Conservation (phyloP, 805 yeast genomes). For the Scheffersomyces ergatensis region DNA sequence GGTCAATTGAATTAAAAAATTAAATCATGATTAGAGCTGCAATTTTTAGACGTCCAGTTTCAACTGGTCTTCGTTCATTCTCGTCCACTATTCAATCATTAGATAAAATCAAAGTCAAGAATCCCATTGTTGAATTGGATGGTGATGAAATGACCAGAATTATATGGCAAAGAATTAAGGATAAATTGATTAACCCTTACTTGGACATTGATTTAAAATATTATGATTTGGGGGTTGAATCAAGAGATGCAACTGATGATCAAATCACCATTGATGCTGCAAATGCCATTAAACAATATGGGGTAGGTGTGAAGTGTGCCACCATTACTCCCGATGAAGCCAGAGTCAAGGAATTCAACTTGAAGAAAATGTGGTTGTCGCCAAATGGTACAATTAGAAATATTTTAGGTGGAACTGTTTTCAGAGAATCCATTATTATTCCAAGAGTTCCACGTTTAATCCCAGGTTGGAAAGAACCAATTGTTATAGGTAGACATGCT, state of each 20-base stretch:
- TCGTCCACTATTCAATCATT: conserved; percentile 6
- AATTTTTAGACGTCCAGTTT: conserved; percentile 4
- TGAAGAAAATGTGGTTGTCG: conserved; percentile 82
- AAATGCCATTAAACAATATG: conserved; percentile 67
- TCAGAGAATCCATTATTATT: conserved; percentile 80
- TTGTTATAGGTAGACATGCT: conserved; percentile 84
- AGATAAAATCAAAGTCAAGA: conserved; percentile 63
- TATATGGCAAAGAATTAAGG: conserved; percentile 75
- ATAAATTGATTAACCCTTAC: conserved; percentile 64
- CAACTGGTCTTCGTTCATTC: conserved; percentile 10
- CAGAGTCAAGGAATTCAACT: conserved; percentile 68
- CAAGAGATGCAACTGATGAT: conserved; percentile 71
- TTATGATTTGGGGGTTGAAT: conserved; percentile 67
- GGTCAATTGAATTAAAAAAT: background rate
- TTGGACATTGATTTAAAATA: conserved; percentile 72
- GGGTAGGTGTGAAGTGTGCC: conserved; percentile 83
- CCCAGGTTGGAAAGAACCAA: conserved; percentile 80
- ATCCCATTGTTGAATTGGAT: conserved; percentile 75
- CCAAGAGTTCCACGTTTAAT: conserved; percentile 74
- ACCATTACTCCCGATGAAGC: conserved; percentile 84
- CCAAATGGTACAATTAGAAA: conserved; percentile 86
- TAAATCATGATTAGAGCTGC: conserved; percentile 11
- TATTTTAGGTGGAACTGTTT: conserved; percentile 78
- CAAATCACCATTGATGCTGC: conserved; percentile 78
- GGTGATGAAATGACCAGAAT: conserved; percentile 89